These are phyloP conservation scores for Penicillium angulare DNA, from an alignment of 495 filamentous ascomycete genomes.

Conservation along the genomic window DNA sequence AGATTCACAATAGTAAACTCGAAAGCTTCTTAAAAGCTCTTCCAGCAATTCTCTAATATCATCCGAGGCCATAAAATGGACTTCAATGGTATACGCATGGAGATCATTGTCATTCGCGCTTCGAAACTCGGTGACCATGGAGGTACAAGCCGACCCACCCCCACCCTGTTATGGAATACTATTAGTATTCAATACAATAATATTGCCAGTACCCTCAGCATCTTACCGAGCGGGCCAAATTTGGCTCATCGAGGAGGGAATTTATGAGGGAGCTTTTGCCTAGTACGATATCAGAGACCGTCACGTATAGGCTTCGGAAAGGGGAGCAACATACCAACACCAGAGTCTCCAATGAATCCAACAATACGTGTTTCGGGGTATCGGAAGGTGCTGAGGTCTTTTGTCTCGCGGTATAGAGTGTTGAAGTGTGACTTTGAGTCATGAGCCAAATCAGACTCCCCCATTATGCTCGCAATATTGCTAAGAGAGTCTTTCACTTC, in stretches of 20 bases:
- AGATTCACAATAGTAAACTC: background rate
- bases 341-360: conserved; percentile 6
- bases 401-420: background rate
- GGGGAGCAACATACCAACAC: background rate
- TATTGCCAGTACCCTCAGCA: no score
- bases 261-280: conserved; percentile 38
- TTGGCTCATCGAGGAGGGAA: conserved; percentile 24
- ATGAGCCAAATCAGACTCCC: background rate
- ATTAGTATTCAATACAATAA: background rate
- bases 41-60: conserved; percentile 25
- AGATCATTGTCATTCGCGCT: conserved; percentile 16
- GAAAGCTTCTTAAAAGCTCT: conserved; percentile 21
- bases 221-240: conserved; percentile 31
- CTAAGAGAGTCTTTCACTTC: conserved; percentile 13
- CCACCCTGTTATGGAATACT: conserved; percentile 17
- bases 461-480: conserved; percentile 11
- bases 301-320: background rate
- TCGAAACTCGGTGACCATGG: conserved; percentile 34
- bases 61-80: conserved; percentile 22
- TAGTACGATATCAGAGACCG: background rate
- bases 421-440: conserved; percentile 9
- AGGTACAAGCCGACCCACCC: conserved; percentile 31
- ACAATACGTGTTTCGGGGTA: conserved; percentile 26
- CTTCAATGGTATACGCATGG: conserved; percentile 25
- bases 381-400: conserved; percentile 10